Evolutionary conservation across 1,284 basidiomycete species (phyloP).

Genomic region (Gomphus sp.): DNA sequence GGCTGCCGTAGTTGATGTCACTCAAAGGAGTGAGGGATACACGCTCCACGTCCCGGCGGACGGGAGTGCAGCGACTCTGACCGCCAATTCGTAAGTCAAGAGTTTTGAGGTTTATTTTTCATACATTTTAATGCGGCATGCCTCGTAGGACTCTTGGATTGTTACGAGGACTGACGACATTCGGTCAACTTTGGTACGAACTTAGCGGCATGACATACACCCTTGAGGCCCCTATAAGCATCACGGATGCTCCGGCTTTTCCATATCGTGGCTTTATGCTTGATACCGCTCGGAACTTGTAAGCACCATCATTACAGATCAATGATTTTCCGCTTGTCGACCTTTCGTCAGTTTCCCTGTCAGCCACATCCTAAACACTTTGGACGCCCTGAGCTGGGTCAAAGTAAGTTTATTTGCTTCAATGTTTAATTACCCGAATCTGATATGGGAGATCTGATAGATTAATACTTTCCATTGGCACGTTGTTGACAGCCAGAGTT

Average conservation of each 20-base stretch:
- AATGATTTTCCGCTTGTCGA: conserved; percentile 5
- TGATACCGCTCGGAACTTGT: conserved; percentile 38
- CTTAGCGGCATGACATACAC: conserved; percentile 16
- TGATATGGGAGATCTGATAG: background rate
- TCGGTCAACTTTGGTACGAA: conserved; percentile 26
- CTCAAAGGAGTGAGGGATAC: conserved; percentile 58
- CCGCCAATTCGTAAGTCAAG: conserved; percentile 41
- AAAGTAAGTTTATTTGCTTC: conserved; percentile 27
- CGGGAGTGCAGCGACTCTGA: conserved; percentile 50
- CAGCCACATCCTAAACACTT: conserved; percentile 21
- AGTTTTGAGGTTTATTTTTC: background rate
- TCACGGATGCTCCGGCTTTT: conserved; percentile 17
- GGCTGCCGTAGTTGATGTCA: conserved; percentile 47
- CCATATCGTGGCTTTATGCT: conserved; percentile 32
- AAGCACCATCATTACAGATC: conserved; percentile 8
- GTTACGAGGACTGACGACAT: conserved; percentile 35
- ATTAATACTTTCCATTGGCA: conserved; percentile 33
- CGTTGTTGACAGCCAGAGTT: conserved; percentile 33
- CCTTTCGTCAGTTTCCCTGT: conserved; percentile 14
- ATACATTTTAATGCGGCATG: background rate
- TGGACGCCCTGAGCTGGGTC: conserved; percentile 34
- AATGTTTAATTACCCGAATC: background rate
- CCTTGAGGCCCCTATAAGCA: conserved; percentile 14
- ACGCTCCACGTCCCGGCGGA: conserved; percentile 50
- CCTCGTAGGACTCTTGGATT: conserved; percentile 27